Evolutionary conservation across 768 basidiomycete genomes (phyloP).

Genomic region (Mycena filopes): DNA sequence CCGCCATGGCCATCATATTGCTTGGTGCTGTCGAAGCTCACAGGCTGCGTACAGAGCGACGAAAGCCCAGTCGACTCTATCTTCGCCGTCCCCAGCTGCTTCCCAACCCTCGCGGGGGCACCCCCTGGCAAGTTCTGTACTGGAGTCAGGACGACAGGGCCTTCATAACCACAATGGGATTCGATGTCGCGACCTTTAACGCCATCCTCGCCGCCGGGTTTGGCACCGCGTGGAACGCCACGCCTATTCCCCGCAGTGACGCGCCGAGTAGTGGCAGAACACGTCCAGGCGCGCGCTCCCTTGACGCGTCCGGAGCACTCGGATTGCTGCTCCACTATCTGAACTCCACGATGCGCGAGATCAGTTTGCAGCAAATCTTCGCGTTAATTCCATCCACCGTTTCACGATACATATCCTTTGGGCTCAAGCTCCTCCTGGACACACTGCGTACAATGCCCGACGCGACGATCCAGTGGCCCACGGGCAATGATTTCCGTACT

Average conservation of each 20-base stretch:
- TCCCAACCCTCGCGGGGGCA: slow-evolving; percentile 34
- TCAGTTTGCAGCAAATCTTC: too few species aligned
- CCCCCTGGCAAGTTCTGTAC: slow-evolving; percentile 41
- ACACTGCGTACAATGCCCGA: slow-evolving; percentile 35
- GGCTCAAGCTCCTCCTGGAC: slow-evolving; percentile 23
- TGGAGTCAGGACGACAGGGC: slow-evolving; percentile 38
- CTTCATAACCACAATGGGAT: slow-evolving; percentile 45
- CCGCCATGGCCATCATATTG: background rate
- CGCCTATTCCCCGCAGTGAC: background rate
- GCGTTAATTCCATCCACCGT: too few species aligned
- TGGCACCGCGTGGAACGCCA: slow-evolving; percentile 9
- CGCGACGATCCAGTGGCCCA: slow-evolving; percentile 34
- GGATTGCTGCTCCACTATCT: background rate
- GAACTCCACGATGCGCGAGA: too few species aligned
- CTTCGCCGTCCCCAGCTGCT: slow-evolving; percentile 32
- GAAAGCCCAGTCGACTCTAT: background rate
- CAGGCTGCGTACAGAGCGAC: background rate
- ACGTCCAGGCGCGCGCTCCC: background rate
- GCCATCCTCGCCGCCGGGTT: slow-evolving; percentile 42
- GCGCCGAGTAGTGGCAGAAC: background rate
- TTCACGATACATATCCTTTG: background rate
- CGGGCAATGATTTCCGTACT: slow-evolving; percentile 33
- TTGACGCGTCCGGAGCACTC: background rate
- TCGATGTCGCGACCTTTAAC: slow-evolving; percentile 39
- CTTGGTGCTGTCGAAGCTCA: background rate